Evolutionary conservation across 768 basidiomycete genomes (phyloP), one percentile per base, ranked within the genome.

Genomic region (Rhizopogon vesiculosus): DNA sequence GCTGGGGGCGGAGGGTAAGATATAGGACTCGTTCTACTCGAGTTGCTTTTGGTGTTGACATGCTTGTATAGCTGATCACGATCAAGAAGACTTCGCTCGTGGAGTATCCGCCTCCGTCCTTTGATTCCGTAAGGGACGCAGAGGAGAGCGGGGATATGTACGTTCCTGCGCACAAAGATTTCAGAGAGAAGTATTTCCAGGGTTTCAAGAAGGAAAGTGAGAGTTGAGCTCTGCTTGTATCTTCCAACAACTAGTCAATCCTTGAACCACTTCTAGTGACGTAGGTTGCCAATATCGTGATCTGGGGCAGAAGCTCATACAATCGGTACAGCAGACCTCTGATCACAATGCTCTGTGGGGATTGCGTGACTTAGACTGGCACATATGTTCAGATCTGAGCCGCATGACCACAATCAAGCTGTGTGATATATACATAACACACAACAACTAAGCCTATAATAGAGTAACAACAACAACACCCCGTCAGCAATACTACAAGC

Each of bases 1-100:
- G 86, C 25, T 99, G 96, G 96, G 94, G 93, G 1, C 77, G 96
- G 61, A 72, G 96, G 67, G 94, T 93, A 64, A 70, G 89, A 74
- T 25, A 28, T 56, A 19, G 44, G 25, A 48, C 39, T 22, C 28
- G n/a, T 45, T 29, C 22, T 48, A 29, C n/a, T 56, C 46, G 8
- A 13, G 10, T 50, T 5, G 39, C 39, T 51, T 33, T 41, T 15
- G n/a, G 16, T 38, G 48, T 22, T 60, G 40, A 64, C 42, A 15
- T 15, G 13, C 38, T 35, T 19, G n/a, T n/a, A 42, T 62, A 96
- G 93, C 77, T 99, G 16, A 90, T 98, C 53, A 98, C 96, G 7
- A 87, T 98, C 66, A 84, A 83, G 53, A 98, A 96, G 70, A 75
- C 67, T 2, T 78, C 80, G 7, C 55, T 70, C 9, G 59, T 68